Evolutionary conservation across 352 stramenopile species (phyloP).

Genomic region (Globisporangium perplexum): DNA sequence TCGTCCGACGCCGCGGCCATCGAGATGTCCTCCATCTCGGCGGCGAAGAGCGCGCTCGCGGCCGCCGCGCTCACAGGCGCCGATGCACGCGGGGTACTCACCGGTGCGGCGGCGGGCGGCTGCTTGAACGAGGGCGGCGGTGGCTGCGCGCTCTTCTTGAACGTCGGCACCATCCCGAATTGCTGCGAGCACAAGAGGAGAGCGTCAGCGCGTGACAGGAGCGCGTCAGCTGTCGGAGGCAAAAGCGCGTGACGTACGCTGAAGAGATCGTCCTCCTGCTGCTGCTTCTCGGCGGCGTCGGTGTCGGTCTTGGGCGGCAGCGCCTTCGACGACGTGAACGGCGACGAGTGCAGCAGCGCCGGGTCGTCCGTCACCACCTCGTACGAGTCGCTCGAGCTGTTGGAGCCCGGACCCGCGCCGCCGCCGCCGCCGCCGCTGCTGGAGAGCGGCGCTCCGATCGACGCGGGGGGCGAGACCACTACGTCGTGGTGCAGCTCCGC

Average conservation of each 20-base stretch:
- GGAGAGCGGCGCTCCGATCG: not conserved
- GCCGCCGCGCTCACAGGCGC: constrained; percentile 19
- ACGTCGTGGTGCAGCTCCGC: constrained; percentile 27
- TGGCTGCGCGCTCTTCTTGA: constrained; percentile 55
- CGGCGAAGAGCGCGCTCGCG: constrained; percentile 49
- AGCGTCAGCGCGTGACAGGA: not conserved
- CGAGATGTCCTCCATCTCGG: constrained; percentile 61
- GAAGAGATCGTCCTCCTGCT: constrained; percentile 56
- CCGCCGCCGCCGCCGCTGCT: not conserved
- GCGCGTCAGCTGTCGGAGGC: not conserved
- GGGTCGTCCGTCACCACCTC: constrained; percentile 45
- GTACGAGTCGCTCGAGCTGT: constrained; percentile 70
- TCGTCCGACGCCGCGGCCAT: constrained; percentile 34
- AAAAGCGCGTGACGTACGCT: constrained; percentile 43
- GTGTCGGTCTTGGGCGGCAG: not conserved
- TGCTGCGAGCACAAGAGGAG: constrained; percentile 27
- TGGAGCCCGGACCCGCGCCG: constrained; percentile 38
- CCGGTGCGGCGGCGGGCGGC: constrained; percentile 6
- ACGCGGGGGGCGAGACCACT: constrained; percentile 5
- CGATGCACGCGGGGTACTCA: constrained; percentile 10
- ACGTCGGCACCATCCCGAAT: constrained; percentile 80
- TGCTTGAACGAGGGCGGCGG: constrained; percentile 17
- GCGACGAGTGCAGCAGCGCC: constrained; percentile 18
- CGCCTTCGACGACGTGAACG: constrained; percentile 10
- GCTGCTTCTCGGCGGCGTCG: constrained; percentile 28